Evolutionary conservation across 2,329 filamentous ascomycete genomes (phyloP).

Genomic region (Microdochium nivale): DNA sequence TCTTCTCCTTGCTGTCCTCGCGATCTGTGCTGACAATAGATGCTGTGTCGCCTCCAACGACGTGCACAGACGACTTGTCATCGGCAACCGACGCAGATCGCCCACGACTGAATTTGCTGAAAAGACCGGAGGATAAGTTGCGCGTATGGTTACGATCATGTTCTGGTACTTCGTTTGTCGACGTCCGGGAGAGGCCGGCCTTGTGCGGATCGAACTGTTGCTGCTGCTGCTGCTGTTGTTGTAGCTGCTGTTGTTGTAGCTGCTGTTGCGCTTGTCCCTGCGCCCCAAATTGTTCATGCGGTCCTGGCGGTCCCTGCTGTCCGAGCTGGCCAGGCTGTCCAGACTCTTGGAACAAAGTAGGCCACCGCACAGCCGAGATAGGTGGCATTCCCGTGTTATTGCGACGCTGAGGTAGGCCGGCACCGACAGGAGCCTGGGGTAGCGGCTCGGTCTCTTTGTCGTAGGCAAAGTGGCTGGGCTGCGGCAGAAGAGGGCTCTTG

Average conservation of each 20-base stretch:
- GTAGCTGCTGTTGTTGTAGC: not conserved
- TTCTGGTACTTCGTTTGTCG: not conserved
- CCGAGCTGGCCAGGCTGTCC: constrained; percentile 7
- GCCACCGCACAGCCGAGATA: constrained; percentile 40
- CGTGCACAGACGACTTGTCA: not conserved
- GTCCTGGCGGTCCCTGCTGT: constrained; percentile 5
- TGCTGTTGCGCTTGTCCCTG: not conserved
- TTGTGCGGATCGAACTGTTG: not conserved
- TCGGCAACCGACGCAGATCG: not conserved
- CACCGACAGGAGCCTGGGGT: constrained; percentile 9
- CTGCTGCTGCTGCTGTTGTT: not conserved
- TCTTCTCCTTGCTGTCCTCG: not conserved
- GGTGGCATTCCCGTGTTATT: constrained; percentile 30
- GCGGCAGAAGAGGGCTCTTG: constrained; percentile 19
- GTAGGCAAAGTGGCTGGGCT: constrained; percentile 26
- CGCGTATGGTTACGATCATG: not conserved
- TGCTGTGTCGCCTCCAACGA: not conserved
- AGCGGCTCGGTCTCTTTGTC: constrained; percentile 41
- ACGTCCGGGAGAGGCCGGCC: not conserved
- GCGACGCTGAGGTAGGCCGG: constrained; percentile 11
- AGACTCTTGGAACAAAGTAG: constrained; percentile 29
- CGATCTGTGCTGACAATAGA: not conserved
- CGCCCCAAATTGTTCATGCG: constrained; percentile 1
- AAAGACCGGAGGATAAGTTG: not conserved
- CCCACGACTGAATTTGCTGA: not conserved